Base-by-base conservation (phyloP, 2,329 filamentous ascomycete species). In the Aureobasidium sp. region DNA sequence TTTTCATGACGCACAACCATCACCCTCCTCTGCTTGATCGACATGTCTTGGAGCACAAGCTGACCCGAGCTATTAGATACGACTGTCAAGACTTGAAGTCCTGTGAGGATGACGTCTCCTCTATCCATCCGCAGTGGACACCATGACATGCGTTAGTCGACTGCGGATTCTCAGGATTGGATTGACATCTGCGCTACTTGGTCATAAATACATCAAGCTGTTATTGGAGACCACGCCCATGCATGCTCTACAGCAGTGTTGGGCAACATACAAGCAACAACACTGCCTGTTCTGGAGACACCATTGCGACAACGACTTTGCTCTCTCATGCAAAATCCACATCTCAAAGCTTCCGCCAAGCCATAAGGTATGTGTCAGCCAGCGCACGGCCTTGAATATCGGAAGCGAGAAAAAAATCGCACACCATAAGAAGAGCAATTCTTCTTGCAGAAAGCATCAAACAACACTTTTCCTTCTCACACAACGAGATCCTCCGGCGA, bases 1-100 rank as follows among this genome's bases (percentile, higher is more conserved):
- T 58, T 58, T 58, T 58, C 55, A 58, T 58, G 55, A 58, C 55
- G 55, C 55, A 48, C 42, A 58, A n/a, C 14, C n/a, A 17, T 29
- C 42, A 22, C 29, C 37, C 31, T 47, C 17, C 15, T 39, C 20
- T n/a, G 27, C 42, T 39, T 39, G 31, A 29, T 15, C 20, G 48
- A 27, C 17, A 22, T 36, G 12, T 45, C 36, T 57, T 45, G 29
- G 29, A 29, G 22, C 41, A 57, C 29, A 17, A 25, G 55, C 55
- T 58, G 42, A 58, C 55, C 27, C 14, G 31, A 39, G 22, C 11
- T n/a, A 37, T 15, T 1, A 55, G 51, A 55, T 12, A 29, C 5
- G 20, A 34, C n/a, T 25, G 20, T 45, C 29, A 9, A 29, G 12
- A 15, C 25, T 1, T 45, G 25, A 22, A 22, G 41, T 11, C 27